Percentiles rank a stretch among this genome's conserved stretches.
Conservation (phyloP, 2,329 filamentous ascomycete genomes). For the Thielaviopsis populi region DNA sequence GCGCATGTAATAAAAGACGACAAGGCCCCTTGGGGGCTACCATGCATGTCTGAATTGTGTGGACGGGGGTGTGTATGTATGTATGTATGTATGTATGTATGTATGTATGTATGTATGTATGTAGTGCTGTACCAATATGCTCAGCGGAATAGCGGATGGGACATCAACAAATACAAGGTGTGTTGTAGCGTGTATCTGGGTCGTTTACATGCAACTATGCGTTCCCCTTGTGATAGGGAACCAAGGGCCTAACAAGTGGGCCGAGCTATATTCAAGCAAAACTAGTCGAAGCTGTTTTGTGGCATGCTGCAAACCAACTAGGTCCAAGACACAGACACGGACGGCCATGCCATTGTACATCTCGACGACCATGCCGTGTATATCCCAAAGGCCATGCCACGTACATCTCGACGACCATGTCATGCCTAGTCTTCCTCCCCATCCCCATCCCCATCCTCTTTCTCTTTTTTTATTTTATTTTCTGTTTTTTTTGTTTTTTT, state of each 20-base stretch:
- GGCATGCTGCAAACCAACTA: background rate
- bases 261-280: background rate
- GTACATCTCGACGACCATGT: background rate
- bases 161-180: background rate
- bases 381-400: background rate
- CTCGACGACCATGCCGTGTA: background rate
- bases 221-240: background rate
- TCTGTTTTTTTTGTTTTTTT: slow-evolving; percentile 3
- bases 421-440: background rate
- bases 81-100: too few relatives aligned
- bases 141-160: background rate
- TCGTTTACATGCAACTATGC: background rate
- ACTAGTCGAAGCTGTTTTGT: background rate
- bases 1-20: background rate
- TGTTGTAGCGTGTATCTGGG: too few relatives aligned
- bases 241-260: background rate
- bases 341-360: background rate
- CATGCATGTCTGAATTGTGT: background rate
- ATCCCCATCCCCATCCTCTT: background rate
- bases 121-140: background rate
- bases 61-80: too few relatives aligned
- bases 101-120: too few relatives aligned
- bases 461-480: background rate
- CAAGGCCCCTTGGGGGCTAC: background rate
- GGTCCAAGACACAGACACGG: too few relatives aligned